Evolutionary conservation across 148 eudicot genomes (phyloP).

Genomic region (Fagopyrum tataricum): DNA sequence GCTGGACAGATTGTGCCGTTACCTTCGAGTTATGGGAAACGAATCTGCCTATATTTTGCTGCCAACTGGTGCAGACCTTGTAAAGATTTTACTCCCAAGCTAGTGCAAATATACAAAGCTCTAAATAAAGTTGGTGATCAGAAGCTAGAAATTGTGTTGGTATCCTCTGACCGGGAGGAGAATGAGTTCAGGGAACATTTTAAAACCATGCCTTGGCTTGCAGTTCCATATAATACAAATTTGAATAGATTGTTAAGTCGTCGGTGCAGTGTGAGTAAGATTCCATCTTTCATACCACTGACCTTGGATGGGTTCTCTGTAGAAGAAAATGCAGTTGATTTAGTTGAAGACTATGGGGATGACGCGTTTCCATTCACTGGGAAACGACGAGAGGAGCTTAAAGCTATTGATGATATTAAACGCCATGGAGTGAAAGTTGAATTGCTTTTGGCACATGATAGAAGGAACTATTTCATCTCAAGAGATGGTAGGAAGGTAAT

Average conservation of each 20-base stretch:
- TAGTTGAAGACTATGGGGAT: conserved; percentile 48
- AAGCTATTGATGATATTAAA: conserved; percentile 38
- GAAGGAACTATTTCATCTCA: conserved; percentile 26
- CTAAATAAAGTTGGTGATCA: conserved; percentile 24
- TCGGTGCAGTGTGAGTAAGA: conserved; percentile 29
- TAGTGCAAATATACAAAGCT: conserved; percentile 33
- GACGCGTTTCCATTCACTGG: conserved; percentile 51
- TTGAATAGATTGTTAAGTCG: conserved; percentile 24
- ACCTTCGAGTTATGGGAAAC: conserved; percentile 27
- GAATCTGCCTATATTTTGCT: conserved; percentile 43
- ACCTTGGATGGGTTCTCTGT: conserved; percentile 20
- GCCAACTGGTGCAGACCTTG: conserved; percentile 64
- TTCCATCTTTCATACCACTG: conserved; percentile 42
- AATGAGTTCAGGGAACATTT: conserved; percentile 31
- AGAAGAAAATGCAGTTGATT: conserved; percentile 35
- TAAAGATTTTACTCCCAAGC: conserved; percentile 30
- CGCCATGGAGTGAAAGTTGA: conserved; percentile 39
- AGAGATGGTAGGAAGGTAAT: conserved; percentile 36
- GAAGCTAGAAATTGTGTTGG: conserved; percentile 39
- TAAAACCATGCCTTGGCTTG: conserved; percentile 53
- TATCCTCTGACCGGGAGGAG: conserved; percentile 50
- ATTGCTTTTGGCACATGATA: conserved; percentile 38
- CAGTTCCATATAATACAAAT: conserved; percentile 31
- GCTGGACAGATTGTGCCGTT: conserved; percentile 24
- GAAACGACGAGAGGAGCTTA: conserved; percentile 37